Percentiles rank a stretch among this genome's conserved stretches.
Conservation (phyloP, 352 stramenopile genomes). For the Globisporangium barbulae region DNA sequence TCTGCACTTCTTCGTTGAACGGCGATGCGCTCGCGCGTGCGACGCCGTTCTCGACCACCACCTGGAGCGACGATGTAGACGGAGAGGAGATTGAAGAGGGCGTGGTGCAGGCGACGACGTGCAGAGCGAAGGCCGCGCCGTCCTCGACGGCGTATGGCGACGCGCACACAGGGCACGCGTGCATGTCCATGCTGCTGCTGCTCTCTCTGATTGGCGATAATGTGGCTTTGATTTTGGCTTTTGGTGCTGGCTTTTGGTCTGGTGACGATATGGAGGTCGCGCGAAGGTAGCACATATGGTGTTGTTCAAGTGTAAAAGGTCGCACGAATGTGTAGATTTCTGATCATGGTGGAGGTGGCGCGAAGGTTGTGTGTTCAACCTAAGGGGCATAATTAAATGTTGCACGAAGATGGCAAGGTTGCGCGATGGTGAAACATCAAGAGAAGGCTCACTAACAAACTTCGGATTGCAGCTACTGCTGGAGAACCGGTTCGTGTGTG, state of each 20-base stretch:
- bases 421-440: no score
- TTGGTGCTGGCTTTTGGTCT: not conserved
- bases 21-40: conserved; percentile 10
- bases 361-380: no score
- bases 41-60: conserved; percentile 10
- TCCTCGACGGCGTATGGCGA: conserved; percentile 25
- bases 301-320: not conserved
- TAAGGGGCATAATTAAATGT: no score
- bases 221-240: not conserved
- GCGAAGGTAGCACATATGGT: not conserved
- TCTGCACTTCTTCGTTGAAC: conserved; percentile 13
- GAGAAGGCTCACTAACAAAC: no score
- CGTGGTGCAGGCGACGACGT: conserved; percentile 49
- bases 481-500: no score
- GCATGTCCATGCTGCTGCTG: not conserved
- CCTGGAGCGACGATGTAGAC: not conserved
- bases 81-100: not conserved
- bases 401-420: no score
- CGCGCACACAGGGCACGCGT: conserved; percentile 45
- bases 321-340: no score
- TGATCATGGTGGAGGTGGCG: no score
- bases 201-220: no score
- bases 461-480: no score
- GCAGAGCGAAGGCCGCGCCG: conserved; percentile 41
- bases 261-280: not conserved